These are phyloP conservation scores for Umbellularia californica DNA, from an alignment of 164 flowering plant genomes.

Conservation along the genomic window DNA sequence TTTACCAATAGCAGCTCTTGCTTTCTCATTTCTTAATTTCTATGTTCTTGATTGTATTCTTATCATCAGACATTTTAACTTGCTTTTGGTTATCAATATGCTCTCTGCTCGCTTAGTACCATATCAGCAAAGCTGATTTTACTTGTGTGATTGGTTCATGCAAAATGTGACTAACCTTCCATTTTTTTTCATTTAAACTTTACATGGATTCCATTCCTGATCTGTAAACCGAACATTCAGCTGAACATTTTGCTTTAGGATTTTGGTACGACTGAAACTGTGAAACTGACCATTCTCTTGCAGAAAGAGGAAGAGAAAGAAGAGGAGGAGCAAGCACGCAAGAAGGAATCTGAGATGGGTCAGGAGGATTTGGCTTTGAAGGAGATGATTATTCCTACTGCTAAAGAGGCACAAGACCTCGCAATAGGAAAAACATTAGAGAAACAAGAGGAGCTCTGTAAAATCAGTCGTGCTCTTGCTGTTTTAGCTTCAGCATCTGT, in stretches of 20 bases:
- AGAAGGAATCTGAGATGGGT: conserved; percentile 43
- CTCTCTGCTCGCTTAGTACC: neutral
- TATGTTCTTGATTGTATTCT: neutral
- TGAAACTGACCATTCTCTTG: conserved; percentile 7
- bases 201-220: neutral
- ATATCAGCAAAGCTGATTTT: neutral
- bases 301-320: conserved; percentile 90
- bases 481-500: conserved; percentile 95
- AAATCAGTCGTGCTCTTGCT: conserved; percentile 85
- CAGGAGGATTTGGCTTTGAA: conserved; percentile 76
- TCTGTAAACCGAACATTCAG: neutral
- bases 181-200: neutral
- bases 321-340: conserved; percentile 66
- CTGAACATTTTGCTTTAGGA: neutral
- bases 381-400: conserved; percentile 67
- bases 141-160: neutral
- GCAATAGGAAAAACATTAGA: conserved; percentile 51
- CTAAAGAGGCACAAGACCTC: conserved; percentile 63
- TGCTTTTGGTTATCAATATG: neutral
- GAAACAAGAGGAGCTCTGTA: conserved; percentile 73
- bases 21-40: neutral
- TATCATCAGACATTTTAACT: neutral
- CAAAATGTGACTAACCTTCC: neutral
- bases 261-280: neutral
- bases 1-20: too few species aligned